phyloP scores from a whole-genome alignment of 495 filamentous ascomycete species.

The Collariella sp. region DNA sequence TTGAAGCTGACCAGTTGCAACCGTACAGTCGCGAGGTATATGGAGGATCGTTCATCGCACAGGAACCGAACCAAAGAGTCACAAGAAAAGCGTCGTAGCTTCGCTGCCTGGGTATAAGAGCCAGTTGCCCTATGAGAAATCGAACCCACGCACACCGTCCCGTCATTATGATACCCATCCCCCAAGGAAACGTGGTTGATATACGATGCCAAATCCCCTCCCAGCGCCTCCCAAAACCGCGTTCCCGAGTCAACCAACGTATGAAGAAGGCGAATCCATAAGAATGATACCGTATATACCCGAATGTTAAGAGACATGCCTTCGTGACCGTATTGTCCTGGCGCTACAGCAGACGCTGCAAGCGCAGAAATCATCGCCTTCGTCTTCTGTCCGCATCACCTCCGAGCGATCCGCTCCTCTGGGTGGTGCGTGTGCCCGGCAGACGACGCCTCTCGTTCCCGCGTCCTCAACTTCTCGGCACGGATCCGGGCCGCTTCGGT shows the following conservation, averaged over 20 bases:
- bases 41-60: neutral
- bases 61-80: no score
- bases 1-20: no score
- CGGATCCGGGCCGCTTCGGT: constrained; percentile 81
- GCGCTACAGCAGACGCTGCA: constrained; percentile 7
- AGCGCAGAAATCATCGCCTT: constrained; percentile 8
- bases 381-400: neutral
- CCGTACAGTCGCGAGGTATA: no score
- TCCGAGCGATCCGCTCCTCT: neutral
- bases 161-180: constrained; percentile 3
- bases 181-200: neutral
- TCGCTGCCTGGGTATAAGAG: neutral
- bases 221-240: neutral
- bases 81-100: neutral
- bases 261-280: constrained; percentile 6
- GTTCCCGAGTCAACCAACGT: neutral
- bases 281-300: constrained; percentile 14
- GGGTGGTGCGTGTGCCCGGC: constrained; percentile 7
- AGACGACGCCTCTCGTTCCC: constrained; percentile 1
- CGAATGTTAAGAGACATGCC: constrained; percentile 11
- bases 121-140: constrained; percentile 3
- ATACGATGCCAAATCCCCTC: neutral
- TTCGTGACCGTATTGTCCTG: constrained; percentile 10
- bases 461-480: constrained; percentile 40
- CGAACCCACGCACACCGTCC: constrained; percentile 1